These are phyloP conservation scores for Cucumis sativus DNA, from an alignment of 306 rosid genomes.

Conservation along the genomic window Cucumber_9930_V3 NC_026659.2:18343501-18344000, in stretches of 20 bases:
- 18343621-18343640: not conserved
- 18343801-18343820: conserved; percentile 85
- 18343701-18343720: conserved; percentile 66
- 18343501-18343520: not conserved
- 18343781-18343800: conserved; percentile 50
- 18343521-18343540: not conserved
- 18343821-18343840: conserved; percentile 40
- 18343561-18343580: not conserved
- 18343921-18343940: not conserved
- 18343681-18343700: conserved; percentile 57
- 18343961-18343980: not conserved
- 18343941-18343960: not conserved
- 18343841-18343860: conserved; percentile 82
- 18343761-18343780: conserved; percentile 36
- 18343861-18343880: conserved; percentile 71
- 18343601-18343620: not conserved
- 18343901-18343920: not conserved
- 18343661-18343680: conserved; percentile 51
- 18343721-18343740: conserved; percentile 71
- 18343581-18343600: not conserved
- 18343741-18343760: conserved; percentile 22
- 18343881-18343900: conserved; percentile 43
- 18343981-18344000: conserved; percentile 47
- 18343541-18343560: not conserved
- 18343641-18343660: conserved; percentile 17